phyloP scores from a whole-genome alignment of 1,284 basidiomycete genomes.

The Marasmius fiardii region DNA sequence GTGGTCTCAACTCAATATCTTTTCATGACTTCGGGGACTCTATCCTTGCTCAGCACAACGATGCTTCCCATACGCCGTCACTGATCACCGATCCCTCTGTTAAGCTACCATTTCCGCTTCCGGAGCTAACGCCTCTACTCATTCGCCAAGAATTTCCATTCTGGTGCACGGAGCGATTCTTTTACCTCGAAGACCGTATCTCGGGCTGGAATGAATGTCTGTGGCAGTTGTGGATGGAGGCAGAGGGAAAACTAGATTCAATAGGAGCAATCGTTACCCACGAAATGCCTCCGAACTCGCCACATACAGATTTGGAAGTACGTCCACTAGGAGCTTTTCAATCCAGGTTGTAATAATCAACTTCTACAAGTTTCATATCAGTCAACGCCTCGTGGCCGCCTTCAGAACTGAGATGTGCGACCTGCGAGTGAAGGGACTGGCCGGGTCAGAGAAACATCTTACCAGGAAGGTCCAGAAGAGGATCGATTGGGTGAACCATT shows the following conservation, averaged over 20 bases:
- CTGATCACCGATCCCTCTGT: conserved; percentile 26
- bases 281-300: conserved; percentile 17
- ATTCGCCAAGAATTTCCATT: conserved; percentile 44
- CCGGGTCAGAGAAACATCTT: conserved; percentile 26
- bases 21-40: conserved; percentile 14
- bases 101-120: conserved; percentile 30
- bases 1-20: conserved; percentile 26
- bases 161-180: conserved; percentile 65
- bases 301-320: conserved; percentile 10
- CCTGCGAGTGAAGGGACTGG: conserved; percentile 41
- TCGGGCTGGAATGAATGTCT: conserved; percentile 64
- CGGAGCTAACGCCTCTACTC: conserved; percentile 42
- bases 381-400: conserved; percentile 40
- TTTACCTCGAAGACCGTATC: conserved; percentile 39
- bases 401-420: conserved; percentile 56
- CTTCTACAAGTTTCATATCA: conserved; percentile 32
- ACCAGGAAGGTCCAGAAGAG: conserved; percentile 25
- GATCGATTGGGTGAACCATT: conserved; percentile 38
- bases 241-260: conserved; percentile 36
- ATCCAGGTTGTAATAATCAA: conserved; percentile 9
- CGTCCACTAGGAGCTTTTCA: background rate
- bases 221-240: conserved; percentile 64
- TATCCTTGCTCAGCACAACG: conserved; percentile 12
- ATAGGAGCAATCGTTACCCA: conserved; percentile 20
- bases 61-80: conserved; percentile 17